Conservation (phyloP, 2,329 filamentous ascomycete genomes). For the Grosmannia clavigera region DNA sequence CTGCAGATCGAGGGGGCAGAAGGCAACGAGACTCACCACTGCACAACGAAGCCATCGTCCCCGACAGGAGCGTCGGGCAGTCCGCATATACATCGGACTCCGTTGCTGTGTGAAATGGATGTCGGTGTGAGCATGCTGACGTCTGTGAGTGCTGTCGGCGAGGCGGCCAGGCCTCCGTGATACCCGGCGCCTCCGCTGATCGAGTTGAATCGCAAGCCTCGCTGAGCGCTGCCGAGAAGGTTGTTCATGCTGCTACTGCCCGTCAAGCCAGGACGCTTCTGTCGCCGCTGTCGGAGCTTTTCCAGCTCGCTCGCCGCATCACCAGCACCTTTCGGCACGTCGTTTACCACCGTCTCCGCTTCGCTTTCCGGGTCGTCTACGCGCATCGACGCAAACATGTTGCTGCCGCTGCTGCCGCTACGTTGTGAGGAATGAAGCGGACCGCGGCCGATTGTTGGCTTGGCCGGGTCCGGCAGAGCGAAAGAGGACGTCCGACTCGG, state of each 20-base stretch:
- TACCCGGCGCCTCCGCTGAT: conserved; percentile 10
- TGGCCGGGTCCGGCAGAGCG: conserved; percentile 39
- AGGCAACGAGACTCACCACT: conserved; percentile 39
- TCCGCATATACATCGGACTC: conserved; percentile 45
- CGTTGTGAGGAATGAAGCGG: conserved; percentile 31
- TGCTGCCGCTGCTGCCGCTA: conserved; percentile 35
- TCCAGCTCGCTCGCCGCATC: conserved; percentile 49
- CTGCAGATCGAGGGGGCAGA: neutral
- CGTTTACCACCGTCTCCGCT: conserved; percentile 43
- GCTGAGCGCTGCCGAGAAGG: conserved; percentile 7
- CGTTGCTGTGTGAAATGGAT: conserved; percentile 22
- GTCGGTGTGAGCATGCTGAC: conserved; percentile 34
- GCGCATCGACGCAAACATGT: conserved; percentile 20
- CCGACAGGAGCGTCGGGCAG: conserved; percentile 26
- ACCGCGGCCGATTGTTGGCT: conserved; percentile 30
- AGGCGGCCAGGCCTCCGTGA: conserved; percentile 21
- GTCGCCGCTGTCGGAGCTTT: conserved; percentile 41
- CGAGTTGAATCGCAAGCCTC: conserved; percentile 10
- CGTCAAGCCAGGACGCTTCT: conserved; percentile 19
- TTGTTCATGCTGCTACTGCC: conserved; percentile 6
- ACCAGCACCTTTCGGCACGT: conserved; percentile 25
- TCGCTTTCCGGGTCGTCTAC: conserved; percentile 40
- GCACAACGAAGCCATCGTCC: conserved; percentile 45
- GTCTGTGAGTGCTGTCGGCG: conserved; percentile 39
- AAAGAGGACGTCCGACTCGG: conserved; percentile 49